phyloP scores from a whole-genome alignment of 768 basidiomycete species.

The Pulveroboletus sp. region DNA sequence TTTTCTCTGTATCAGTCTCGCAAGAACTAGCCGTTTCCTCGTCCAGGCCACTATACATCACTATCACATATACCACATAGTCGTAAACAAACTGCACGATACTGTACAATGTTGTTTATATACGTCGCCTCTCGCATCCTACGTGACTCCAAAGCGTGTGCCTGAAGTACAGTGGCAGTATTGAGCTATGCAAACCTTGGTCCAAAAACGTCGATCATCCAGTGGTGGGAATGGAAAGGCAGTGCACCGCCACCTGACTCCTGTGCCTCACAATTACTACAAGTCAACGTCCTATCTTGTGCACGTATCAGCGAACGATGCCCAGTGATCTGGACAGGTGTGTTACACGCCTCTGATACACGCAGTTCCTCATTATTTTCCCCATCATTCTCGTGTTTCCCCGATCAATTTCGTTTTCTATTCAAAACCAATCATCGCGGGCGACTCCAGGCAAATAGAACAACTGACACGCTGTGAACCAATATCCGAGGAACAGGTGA shows the following conservation, averaged over 20 bases:
- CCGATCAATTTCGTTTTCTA: too few species aligned
- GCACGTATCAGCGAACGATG: conserved; percentile 32
- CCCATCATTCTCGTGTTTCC: conserved; percentile 22
- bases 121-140: conserved; percentile 8
- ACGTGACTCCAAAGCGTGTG: conserved; percentile 15
- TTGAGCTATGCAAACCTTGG: conserved; percentile 7
- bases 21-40: conserved; percentile 1
- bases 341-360: conserved; percentile 34
- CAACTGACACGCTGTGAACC: conserved; percentile 91
- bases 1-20: conserved; percentile 22
- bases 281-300: conserved; percentile 31
- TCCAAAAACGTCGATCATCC: conserved; percentile 18
- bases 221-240: conserved; percentile 15
- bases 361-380: conserved; percentile 18
- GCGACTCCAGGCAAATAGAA: conserved; percentile 75
- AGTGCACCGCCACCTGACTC: conserved; percentile 25
- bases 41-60: conserved; percentile 14
- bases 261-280: conserved; percentile 23
- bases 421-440: conserved; percentile 23
- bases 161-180: conserved; percentile 24
- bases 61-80: conserved; percentile 32
- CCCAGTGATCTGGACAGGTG: conserved; percentile 57
- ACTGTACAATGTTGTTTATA: conserved; percentile 34
- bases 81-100: conserved; percentile 26
- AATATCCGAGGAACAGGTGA: conserved; percentile 94